phyloP scores from a whole-genome alignment of 345 rosid genomes.

The Ricinus communis region DNA sequence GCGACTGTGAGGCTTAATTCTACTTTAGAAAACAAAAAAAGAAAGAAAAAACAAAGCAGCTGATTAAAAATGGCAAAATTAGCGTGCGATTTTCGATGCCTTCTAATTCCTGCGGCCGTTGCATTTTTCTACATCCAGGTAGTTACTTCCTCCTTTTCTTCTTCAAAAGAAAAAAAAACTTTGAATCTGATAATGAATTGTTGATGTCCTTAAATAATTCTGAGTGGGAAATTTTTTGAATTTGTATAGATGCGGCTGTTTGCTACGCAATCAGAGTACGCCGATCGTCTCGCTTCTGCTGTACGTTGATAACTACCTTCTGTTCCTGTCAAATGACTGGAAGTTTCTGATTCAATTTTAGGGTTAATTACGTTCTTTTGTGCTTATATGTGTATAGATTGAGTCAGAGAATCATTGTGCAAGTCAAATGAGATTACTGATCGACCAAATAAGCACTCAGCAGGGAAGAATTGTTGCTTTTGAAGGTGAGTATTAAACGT shows the following conservation, averaged over 20 bases:
- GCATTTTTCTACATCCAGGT: conserved; percentile 90
- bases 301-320: no score
- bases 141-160: no score
- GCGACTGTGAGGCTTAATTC: no score
- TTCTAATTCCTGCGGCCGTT: conserved; percentile 70
- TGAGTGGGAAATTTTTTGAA: not conserved
- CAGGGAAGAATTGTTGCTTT: conserved; percentile 71
- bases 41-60: no score
- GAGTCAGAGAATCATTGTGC: conserved; percentile 83
- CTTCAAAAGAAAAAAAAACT: no score
- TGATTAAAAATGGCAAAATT: conserved; percentile 39
- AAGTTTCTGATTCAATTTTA: not conserved
- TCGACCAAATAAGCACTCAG: conserved; percentile 78
- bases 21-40: no score
- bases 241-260: conserved; percentile 67
- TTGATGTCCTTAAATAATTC: not conserved
- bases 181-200: not conserved
- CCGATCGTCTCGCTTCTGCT: conserved; percentile 76
- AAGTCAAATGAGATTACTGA: conserved; percentile 64
- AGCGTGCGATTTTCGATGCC: conserved; percentile 69
- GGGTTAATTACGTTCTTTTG: no score
- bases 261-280: conserved; percentile 71
- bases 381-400: conserved; percentile 40
- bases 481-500: no score
- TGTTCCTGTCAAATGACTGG: not conserved